Percentiles rank a stretch among this genome's conserved stretches.
Evolutionary conservation across 306 rosid species (phyloP).

Genomic region (Crataegus laevigata): DNA sequence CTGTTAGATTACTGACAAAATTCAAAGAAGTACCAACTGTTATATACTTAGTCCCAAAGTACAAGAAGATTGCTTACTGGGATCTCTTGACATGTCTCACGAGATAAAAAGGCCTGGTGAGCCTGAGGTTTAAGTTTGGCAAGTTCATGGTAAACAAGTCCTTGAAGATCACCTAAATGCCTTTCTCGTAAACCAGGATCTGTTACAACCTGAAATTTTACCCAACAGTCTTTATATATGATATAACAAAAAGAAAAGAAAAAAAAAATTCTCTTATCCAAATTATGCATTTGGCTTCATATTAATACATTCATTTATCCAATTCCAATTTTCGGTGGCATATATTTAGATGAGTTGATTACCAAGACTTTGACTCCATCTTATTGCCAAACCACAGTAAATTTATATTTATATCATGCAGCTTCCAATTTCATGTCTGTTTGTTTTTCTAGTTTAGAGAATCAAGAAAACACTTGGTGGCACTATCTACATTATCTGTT

Average conservation of each 20-base stretch:
- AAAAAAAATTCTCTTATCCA: neutral
- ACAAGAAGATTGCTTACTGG: conserved; percentile 49
- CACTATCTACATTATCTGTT: neutral
- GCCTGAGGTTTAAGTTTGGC: conserved; percentile 44
- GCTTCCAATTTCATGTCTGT: neutral
- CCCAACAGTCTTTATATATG: neutral
- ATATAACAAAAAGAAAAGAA: no score
- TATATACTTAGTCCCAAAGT: neutral
- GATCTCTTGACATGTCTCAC: conserved; percentile 47
- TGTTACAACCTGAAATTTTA: conserved; percentile 51
- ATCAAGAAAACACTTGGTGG: neutral
- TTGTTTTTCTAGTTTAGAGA: neutral
- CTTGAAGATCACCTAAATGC: conserved; percentile 86
- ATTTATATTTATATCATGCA: conserved; percentile 1
- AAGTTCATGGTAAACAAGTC: conserved; percentile 40
- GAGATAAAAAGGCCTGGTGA: conserved; percentile 45
- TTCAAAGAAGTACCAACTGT: neutral
- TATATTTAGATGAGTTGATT: neutral
- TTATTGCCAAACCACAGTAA: neutral
- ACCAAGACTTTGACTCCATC: neutral
- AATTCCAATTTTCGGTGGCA: neutral
- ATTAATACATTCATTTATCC: neutral
- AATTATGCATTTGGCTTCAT: neutral
- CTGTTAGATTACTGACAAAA: neutral
- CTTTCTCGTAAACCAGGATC: conserved; percentile 74